These are phyloP conservation scores for Rhodomyrtus psidioides DNA, from an alignment of 441 rosid species.

Conservation along the genomic window DNA sequence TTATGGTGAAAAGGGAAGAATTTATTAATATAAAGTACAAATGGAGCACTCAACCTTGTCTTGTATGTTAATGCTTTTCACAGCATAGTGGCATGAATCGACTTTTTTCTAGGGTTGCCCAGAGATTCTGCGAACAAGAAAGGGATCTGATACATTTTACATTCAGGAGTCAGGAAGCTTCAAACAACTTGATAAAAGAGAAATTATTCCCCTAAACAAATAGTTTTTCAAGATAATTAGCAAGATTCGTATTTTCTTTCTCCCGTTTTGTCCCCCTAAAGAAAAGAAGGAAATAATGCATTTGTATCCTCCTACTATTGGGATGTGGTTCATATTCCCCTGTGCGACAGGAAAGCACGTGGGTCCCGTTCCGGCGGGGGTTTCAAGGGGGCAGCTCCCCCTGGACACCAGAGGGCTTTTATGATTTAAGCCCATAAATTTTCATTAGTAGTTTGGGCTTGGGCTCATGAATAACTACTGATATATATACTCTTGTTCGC, in stretches of 20 bases:
- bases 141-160: neutral
- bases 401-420: no score
- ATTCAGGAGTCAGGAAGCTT: neutral
- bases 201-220: neutral
- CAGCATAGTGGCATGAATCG: constrained; percentile 12
- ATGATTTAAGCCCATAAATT: no score
- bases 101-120: constrained; percentile 3
- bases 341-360: no score
- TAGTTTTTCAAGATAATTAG: neutral
- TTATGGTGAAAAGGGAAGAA: constrained; percentile 4
- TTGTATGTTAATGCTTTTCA: constrained; percentile 23
- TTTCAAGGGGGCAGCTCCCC: no score
- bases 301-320: neutral
- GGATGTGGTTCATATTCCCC: no score
- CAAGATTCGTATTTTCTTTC: neutral
- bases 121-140: neutral
- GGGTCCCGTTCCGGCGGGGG: no score
- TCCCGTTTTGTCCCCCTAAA: neutral
- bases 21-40: constrained; percentile 24
- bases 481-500: no score
- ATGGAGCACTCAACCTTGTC: constrained; percentile 23
- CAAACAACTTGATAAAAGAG: neutral
- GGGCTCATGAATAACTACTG: no score
- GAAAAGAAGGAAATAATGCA: neutral
- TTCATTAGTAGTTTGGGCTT: no score